These are phyloP conservation scores for Ceratobasidium papillatum DNA, from an alignment of 1,284 basidiomycete species.

Conservation along the genomic window DNA sequence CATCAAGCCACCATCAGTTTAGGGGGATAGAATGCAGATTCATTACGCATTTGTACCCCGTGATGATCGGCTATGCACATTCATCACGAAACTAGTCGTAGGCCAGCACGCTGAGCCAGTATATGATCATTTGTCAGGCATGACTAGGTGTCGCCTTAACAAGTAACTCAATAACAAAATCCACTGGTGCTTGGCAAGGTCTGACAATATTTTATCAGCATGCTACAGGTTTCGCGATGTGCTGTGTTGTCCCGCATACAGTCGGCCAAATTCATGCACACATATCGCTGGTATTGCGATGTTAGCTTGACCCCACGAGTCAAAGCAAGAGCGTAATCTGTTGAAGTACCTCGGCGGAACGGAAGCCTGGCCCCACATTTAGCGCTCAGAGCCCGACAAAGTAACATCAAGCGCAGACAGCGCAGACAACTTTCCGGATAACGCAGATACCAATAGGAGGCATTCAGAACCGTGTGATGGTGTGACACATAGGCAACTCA, in stretches of 20 bases:
- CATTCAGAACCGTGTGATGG: conserved; percentile 8
- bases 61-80: background rate
- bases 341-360: background rate
- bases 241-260: background rate
- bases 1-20: background rate
- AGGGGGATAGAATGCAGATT: background rate
- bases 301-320: background rate
- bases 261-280: background rate
- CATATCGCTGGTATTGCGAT: background rate
- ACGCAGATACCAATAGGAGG: background rate
- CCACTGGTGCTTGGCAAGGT: too few relatives aligned
- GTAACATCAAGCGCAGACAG: background rate
- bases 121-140: too few relatives aligned
- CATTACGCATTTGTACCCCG: background rate
- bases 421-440: background rate
- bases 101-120: too few relatives aligned
- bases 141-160: too few relatives aligned
- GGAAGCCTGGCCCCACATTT: background rate
- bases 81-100: background rate
- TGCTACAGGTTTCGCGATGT: background rate
- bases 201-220: too few relatives aligned
- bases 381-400: background rate
- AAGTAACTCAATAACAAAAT: too few relatives aligned
- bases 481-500: background rate
- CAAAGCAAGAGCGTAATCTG: background rate